Conservation (phyloP, 2,329 filamentous ascomycete species). For the Sodiomyces alkalinus region DNA sequence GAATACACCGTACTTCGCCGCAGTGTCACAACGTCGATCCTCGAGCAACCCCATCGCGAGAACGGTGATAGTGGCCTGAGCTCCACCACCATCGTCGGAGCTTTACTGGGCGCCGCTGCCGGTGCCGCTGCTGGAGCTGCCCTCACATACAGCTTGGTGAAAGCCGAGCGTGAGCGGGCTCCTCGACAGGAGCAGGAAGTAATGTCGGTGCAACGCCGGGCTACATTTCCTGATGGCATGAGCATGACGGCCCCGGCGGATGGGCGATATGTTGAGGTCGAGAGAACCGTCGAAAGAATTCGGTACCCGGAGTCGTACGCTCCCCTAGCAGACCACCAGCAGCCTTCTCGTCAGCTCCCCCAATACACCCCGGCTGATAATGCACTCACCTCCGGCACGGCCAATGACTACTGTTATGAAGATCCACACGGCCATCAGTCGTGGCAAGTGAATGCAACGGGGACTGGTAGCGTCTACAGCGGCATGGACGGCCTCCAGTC, state of each 20-base stretch:
- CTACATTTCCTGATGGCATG: constrained; percentile 30
- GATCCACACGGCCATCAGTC: too few relatives aligned
- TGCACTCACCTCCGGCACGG: too few relatives aligned
- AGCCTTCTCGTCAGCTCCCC: neutral
- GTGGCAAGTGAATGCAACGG: too few relatives aligned
- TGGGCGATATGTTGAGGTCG: constrained; percentile 21
- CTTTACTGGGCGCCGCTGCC: constrained; percentile 64
- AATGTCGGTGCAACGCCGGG: constrained; percentile 21
- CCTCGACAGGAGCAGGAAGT: constrained; percentile 25
- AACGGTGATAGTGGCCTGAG: constrained; percentile 25
- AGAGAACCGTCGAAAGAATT: constrained; percentile 21
- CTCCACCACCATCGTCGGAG: constrained; percentile 54
- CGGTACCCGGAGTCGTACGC: constrained; percentile 20
- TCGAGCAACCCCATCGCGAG: constrained; percentile 15
- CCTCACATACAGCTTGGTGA: constrained; percentile 57
- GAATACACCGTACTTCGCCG: constrained; percentile 15
- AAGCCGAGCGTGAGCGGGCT: constrained; percentile 32
- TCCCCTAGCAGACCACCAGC: constrained; percentile 13
- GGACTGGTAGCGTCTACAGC: too few relatives aligned
- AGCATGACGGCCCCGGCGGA: too few relatives aligned
- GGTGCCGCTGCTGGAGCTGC: constrained; percentile 51
- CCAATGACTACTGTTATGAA: too few relatives aligned
- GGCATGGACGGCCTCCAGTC: too few relatives aligned
- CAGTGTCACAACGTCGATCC: constrained; percentile 19
- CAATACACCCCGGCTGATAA: too few relatives aligned